Percentiles rank a stretch among this genome's conserved stretches.
Evolutionary conservation across 768 basidiomycete genomes (phyloP).

Genomic region (Russula vinacea): DNA sequence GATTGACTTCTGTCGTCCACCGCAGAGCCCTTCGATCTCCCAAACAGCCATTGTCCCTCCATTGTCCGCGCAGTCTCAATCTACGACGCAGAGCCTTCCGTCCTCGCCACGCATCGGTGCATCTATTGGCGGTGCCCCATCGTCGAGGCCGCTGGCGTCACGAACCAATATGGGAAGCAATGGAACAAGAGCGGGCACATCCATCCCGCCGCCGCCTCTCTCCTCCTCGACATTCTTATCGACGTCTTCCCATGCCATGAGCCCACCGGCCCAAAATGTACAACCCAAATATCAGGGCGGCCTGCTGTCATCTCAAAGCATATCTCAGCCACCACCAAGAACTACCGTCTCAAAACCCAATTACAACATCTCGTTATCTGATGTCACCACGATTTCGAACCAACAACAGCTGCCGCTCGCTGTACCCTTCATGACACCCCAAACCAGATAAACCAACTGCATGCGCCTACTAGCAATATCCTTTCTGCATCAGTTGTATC

Average conservation of each 20-base stretch:
- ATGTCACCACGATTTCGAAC: slow-evolving; percentile 2
- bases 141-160: slow-evolving; percentile 40
- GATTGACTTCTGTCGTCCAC: background rate
- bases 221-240: slow-evolving; percentile 31
- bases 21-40: slow-evolving; percentile 35
- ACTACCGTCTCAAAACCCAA: slow-evolving; percentile 46
- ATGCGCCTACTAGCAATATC: slow-evolving; percentile 2
- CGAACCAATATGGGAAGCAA: slow-evolving; percentile 34
- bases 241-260: slow-evolving; percentile 18
- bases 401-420: slow-evolving; percentile 16
- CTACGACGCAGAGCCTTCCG: slow-evolving; percentile 26
- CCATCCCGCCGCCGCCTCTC: slow-evolving; percentile 1
- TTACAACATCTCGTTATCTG: slow-evolving; percentile 51
- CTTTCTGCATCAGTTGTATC: slow-evolving; percentile 30
- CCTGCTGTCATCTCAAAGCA: slow-evolving; percentile 18
- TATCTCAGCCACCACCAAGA: slow-evolving; percentile 29
- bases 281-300: slow-evolving; percentile 28
- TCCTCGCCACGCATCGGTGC: slow-evolving; percentile 40
- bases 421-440: slow-evolving; percentile 29
- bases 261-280: slow-evolving; percentile 31
- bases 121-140: slow-evolving; percentile 29
- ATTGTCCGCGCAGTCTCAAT: slow-evolving; percentile 28
- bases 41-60: slow-evolving; percentile 29
- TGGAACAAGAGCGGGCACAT: background rate
- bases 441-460: slow-evolving; percentile 23